A percentile compares a stretch with the other conserved stretches of the same genome.
Evolutionary conservation across 2,329 filamentous ascomycete genomes (phyloP).

Genomic region (Fusarium duplospermum): DNA sequence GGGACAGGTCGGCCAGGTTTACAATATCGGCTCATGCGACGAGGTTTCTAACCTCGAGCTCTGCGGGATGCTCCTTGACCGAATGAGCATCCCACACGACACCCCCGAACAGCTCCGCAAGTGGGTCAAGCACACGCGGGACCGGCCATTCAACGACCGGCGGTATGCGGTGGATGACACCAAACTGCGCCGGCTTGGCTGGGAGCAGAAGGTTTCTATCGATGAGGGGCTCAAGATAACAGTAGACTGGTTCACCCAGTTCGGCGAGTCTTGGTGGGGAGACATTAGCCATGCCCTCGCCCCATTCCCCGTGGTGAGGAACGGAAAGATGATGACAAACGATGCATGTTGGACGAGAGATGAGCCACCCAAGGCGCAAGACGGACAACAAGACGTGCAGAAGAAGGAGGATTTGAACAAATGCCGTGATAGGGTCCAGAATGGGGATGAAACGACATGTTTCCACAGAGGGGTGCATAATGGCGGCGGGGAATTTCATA

Average conservation of each 20-base stretch:
- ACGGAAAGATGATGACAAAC: constrained; percentile 67
- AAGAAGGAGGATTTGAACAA: constrained; percentile 17
- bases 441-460: constrained; percentile 14
- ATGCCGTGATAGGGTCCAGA: constrained; percentile 19
- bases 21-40: constrained; percentile 84
- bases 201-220: constrained; percentile 75
- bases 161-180: constrained; percentile 78
- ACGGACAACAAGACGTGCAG: constrained; percentile 24
- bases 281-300: constrained; percentile 76
- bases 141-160: constrained; percentile 83
- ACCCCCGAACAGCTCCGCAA: constrained; percentile 65
- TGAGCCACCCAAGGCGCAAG: constrained; percentile 45
- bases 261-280: constrained; percentile 78
- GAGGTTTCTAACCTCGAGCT: constrained; percentile 81
- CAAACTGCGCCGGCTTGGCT: constrained; percentile 75
- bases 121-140: constrained; percentile 80
- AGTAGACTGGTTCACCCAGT: constrained; percentile 76
- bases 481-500: constrained; percentile 11
- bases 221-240: constrained; percentile 72
- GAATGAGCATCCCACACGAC: constrained; percentile 68
- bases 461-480: constrained; percentile 16
- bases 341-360: constrained; percentile 50
- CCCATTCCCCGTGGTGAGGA: constrained; percentile 72
- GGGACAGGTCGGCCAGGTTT: constrained; percentile 78
- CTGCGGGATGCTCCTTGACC: constrained; percentile 71